Conservation (phyloP, 495 filamentous ascomycete species). For the Neurospora tetraspora region DNA sequence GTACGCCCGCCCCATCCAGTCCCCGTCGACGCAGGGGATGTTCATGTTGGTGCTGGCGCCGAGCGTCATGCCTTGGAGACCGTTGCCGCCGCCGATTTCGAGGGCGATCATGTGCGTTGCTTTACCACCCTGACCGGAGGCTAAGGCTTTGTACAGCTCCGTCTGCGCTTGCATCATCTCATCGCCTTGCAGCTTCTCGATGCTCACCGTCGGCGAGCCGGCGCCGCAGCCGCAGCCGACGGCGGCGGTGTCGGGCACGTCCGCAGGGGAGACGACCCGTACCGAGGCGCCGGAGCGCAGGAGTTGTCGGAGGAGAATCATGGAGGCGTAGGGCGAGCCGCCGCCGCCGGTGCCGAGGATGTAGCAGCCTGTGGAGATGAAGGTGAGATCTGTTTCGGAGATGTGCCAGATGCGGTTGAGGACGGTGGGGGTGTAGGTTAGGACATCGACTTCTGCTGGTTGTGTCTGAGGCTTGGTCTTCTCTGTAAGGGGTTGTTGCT, state of each 20-base stretch:
- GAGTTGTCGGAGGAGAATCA: conserved; percentile 34
- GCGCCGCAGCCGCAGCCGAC: conserved; percentile 37
- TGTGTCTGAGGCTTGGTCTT: neutral
- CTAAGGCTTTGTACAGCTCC: conserved; percentile 31
- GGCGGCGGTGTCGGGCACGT: conserved; percentile 32
- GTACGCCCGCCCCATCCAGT: conserved; percentile 50
- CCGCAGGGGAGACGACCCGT: conserved; percentile 34
- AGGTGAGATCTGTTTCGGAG: conserved; percentile 44
- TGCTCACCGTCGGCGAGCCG: conserved; percentile 39
- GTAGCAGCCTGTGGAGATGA: conserved; percentile 49
- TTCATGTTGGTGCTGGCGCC: conserved; percentile 39
- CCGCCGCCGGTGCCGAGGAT: conserved; percentile 55
- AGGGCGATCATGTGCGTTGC: conserved; percentile 36
- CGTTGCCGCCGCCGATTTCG: conserved; percentile 48
- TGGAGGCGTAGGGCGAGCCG: conserved; percentile 37
- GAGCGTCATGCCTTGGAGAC: conserved; percentile 43
- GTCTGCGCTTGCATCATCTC: conserved; percentile 40
- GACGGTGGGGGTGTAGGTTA: conserved; percentile 40
- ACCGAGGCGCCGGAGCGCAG: conserved; percentile 36
- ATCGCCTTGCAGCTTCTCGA: conserved; percentile 42
- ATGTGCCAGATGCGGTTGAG: conserved; percentile 44
- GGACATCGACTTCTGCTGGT: conserved; percentile 28
- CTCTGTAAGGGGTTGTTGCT: conserved; percentile 13
- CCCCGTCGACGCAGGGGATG: conserved; percentile 42
- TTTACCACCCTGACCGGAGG: neutral